A percentile compares a stretch with the other conserved stretches of the same genome.
phyloP scores from a whole-genome alignment of 2,329 filamentous ascomycete genomes.

The Didymosphaeria variabile region DNA sequence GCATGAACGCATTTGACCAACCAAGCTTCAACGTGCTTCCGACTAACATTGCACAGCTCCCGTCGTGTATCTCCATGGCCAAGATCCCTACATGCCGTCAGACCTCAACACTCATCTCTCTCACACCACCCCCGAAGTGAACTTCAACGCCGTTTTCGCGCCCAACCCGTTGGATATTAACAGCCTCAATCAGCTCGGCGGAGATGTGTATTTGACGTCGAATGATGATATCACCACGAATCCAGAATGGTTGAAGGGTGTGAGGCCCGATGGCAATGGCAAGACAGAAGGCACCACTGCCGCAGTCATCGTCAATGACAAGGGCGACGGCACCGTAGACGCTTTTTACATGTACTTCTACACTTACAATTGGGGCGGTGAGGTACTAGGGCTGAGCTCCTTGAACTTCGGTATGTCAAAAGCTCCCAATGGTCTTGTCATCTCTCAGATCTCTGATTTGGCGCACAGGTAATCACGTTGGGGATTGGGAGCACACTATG shows the following conservation, averaged over 20 bases:
- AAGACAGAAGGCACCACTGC: conserved; percentile 62
- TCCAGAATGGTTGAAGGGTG: conserved; percentile 60
- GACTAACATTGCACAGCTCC: conserved; percentile 48
- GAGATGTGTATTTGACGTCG: conserved; percentile 56
- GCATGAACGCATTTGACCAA: conserved; percentile 1
- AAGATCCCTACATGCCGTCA: conserved; percentile 55
- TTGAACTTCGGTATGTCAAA: conserved; percentile 55
- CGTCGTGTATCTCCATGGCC: conserved; percentile 55
- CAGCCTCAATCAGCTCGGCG: conserved; percentile 55
- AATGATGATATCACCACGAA: conserved; percentile 53
- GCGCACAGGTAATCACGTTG: conserved; percentile 64
- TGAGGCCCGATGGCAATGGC: conserved; percentile 60
- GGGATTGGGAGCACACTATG: conserved; percentile 75
- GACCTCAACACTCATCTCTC: conserved; percentile 54
- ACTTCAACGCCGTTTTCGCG: conserved; percentile 44
- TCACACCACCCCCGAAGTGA: conserved; percentile 51
- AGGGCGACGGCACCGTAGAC: conserved; percentile 63
- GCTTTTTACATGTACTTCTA: conserved; percentile 73
- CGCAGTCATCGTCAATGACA: conserved; percentile 66
- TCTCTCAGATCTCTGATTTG: neutral
- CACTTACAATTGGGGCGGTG: conserved; percentile 65
- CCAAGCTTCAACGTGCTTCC: neutral
- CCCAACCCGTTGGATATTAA: conserved; percentile 52
- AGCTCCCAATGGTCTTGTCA: neutral
- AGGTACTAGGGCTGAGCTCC: conserved; percentile 50